Base-by-base conservation (phyloP, 345 rosid species). In the Murraya koenigii region DNA sequence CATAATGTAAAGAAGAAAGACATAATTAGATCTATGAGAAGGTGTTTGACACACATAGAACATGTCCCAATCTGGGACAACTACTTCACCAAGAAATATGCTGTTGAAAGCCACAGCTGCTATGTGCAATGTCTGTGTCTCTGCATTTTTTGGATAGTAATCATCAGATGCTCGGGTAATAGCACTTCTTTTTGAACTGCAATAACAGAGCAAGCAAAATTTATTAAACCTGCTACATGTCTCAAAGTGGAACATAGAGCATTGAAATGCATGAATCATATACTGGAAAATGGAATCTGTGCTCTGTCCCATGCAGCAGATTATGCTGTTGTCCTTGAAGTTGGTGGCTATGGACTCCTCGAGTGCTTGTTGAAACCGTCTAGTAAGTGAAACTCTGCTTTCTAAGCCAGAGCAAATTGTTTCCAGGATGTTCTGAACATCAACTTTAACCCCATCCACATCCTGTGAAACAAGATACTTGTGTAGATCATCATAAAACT, bases 51-150 rank as follows among this genome's bases (percentile, higher is more conserved):
- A 55, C 82, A 86, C 91, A 69, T 88, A 88, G 82, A 89, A 89
- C 90, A 88, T 88, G 75, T 88, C 91, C 90, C 91, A 89, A 35
- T 89, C 91, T 19, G 91, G 91, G 78, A 86, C 90, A 66, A 85
- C 76, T 20, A 88, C 80, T 89, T 88, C 93, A 52, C 93, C 91
- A 28, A 88, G 88, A 76, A 88, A 86, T 72, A 86, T 78, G 83
- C 90, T 87, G 81, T 87, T 89, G 77, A 83, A 89, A 19, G 89
- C 79, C 66, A 87, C 88, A 58, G 88, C 85, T 80, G 88, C 90
- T 80, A 86, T 79, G 77, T 89, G 93, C 74, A 83, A 80, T 4
- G 87, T 86, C 83, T 84, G 86, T 49, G 93, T 81, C 39, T 80
- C 64, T 30, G 87, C 88, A 30, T 87, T 83, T 44, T 80, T 6